A percentile compares a stretch with the other conserved stretches of the same genome.
phyloP scores from a whole-genome alignment of 129 eudicot genomes.

The Tanacetum coccineum region DNA sequence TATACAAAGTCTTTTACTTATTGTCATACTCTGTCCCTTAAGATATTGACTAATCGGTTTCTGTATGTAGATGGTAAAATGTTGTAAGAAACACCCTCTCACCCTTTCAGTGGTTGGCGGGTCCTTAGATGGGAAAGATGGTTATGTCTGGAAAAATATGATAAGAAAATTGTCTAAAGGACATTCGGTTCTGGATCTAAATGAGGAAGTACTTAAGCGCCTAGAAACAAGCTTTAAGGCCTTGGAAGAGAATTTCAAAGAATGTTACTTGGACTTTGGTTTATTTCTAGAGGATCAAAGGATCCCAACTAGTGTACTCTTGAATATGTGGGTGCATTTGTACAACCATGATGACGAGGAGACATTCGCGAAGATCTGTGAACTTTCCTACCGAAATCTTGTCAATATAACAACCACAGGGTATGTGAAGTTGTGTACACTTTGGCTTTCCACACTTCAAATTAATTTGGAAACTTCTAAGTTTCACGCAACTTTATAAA shows the following conservation, averaged over 20 bases:
- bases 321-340: conserved; percentile 49
- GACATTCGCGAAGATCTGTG: conserved; percentile 21
- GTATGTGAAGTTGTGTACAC: conserved; percentile 8
- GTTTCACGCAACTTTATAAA: too few relatives aligned
- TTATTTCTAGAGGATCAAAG: conserved; percentile 44
- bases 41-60: background rate
- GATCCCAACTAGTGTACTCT: conserved; percentile 36
- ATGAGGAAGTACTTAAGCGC: conserved; percentile 8
- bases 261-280: conserved; percentile 41
- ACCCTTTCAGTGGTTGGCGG: conserved; percentile 43
- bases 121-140: conserved; percentile 32
- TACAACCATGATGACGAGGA: conserved; percentile 33
- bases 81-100: conserved; percentile 42
- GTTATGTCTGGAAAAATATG: conserved; percentile 25
- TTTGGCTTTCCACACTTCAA: too few relatives aligned
- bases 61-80: conserved; percentile 31
- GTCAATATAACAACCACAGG: conserved; percentile 12
- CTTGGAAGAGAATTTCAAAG: conserved; percentile 26
- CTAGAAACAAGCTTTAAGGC: conserved; percentile 38
- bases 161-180: conserved; percentile 22
- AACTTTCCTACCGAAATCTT: conserved; percentile 34
- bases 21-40: background rate
- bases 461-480: too few relatives aligned
- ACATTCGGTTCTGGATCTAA: conserved; percentile 28
- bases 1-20: background rate